phyloP scores from a whole-genome alignment of 148 eudicot genomes.

The Silene latifolia region DNA sequence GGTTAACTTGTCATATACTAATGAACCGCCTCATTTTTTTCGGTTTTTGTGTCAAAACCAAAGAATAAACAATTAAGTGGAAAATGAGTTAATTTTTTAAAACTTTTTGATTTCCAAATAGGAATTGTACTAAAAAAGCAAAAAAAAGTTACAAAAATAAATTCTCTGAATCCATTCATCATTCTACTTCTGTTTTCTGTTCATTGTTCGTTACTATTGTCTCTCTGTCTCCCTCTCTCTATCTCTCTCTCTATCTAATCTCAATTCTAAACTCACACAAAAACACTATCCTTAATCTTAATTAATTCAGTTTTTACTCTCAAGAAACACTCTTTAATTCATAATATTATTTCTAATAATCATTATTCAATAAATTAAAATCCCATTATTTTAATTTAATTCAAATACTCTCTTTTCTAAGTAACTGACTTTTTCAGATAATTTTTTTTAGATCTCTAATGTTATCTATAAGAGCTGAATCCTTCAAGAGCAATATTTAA shows the following conservation, averaged over 20 bases:
- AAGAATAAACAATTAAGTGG: no score
- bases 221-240: background rate
- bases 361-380: background rate
- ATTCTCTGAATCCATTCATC: background rate
- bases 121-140: no score
- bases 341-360: background rate
- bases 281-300: background rate
- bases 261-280: conserved; percentile 9
- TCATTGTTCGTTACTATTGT: conserved; percentile 7
- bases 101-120: no score
- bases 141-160: no score
- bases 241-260: background rate
- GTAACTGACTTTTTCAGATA: conserved; percentile 9
- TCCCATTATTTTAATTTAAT: background rate
- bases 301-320: conserved; percentile 15
- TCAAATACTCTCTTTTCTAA: background rate
- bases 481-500: conserved; percentile 13
- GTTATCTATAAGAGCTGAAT: background rate
- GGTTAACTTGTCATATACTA: no score
- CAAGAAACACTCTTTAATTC: conserved; percentile 7
- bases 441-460: conserved; percentile 8
- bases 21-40: no score
- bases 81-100: no score
- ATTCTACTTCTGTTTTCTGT: conserved; percentile 1
- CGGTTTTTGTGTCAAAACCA: no score